A percentile compares a stretch with the other conserved stretches of the same genome.
phyloP scores from a whole-genome alignment of 768 basidiomycete species.

The Lepiota venenata region DNA sequence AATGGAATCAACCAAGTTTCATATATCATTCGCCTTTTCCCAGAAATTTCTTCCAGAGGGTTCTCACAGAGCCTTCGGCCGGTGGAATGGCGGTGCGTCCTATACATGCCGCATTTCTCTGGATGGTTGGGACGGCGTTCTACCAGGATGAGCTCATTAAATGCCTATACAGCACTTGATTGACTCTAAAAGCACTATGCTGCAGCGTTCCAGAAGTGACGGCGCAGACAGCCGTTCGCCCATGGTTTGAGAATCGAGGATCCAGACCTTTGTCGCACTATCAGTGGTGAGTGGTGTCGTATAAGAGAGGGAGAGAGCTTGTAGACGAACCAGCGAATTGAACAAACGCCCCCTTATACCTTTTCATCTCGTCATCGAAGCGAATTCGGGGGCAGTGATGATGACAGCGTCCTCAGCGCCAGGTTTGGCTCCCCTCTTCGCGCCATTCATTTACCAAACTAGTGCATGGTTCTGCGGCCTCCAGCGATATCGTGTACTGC shows the following conservation, averaged over 20 bases:
- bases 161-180: conserved; percentile 3
- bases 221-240: background rate
- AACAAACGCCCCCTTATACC: background rate
- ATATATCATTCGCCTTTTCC: conserved; percentile 1
- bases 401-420: conserved; percentile 7
- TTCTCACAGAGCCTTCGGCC: conserved; percentile 5
- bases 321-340: background rate
- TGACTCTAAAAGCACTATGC: conserved; percentile 2
- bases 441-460: background rate
- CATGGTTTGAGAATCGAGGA: background rate
- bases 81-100: background rate
- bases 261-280: background rate
- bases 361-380: conserved; percentile 1
- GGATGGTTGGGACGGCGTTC: background rate
- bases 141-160: conserved; percentile 3
- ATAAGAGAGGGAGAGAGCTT: background rate
- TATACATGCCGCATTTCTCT: background rate
- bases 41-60: conserved; percentile 1
- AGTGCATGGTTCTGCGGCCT: background rate
- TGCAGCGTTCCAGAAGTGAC: background rate
- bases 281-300: background rate
- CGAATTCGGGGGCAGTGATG: background rate
- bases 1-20: background rate
- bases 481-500: background rate
- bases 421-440: background rate